Percentiles rank a stretch among this genome's conserved stretches.
These are phyloP conservation scores for Rubia balearica DNA, from an alignment of 305 asterid species.

Conservation along the genomic window DNA sequence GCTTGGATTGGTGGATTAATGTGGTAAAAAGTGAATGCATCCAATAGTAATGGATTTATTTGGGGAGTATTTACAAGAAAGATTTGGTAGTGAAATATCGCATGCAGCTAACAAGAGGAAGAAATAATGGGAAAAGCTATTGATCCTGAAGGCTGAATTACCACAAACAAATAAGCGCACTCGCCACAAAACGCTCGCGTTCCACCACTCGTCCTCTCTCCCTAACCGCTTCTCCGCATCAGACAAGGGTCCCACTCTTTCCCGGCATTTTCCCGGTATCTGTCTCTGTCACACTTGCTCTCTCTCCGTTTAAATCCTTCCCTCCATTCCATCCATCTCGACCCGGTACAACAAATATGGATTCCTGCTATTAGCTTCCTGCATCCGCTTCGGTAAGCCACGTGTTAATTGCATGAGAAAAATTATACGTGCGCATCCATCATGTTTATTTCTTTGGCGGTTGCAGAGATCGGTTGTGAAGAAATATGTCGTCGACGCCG, in stretches of 20 bases:
- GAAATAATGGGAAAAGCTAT: background rate
- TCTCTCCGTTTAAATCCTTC: slow-evolving; percentile 1
- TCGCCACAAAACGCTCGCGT: background rate
- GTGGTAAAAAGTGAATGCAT: background rate
- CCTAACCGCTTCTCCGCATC: background rate
- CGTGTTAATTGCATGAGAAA: background rate
- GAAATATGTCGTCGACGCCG: slow-evolving; percentile 32
- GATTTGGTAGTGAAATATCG: background rate
- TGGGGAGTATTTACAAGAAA: background rate
- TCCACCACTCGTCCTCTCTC: background rate
- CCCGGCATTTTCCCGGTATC: background rate
- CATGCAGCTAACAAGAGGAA: background rate
- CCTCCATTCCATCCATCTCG: background rate
- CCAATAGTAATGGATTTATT: background rate
- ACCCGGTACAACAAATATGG: background rate
- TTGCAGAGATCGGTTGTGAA: background rate
- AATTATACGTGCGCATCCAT: background rate
- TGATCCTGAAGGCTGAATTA: background rate
- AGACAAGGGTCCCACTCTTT: slow-evolving; percentile 4
- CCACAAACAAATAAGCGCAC: background rate
- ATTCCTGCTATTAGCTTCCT: background rate
- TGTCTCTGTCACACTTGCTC: slow-evolving; percentile 1
- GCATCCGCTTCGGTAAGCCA: background rate
- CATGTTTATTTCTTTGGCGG: background rate
- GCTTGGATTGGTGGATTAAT: background rate